A percentile compares a stretch with the other conserved stretches of the same genome.
Conservation (phyloP, 441 rosid genomes). For the Breynia disticha region DNA sequence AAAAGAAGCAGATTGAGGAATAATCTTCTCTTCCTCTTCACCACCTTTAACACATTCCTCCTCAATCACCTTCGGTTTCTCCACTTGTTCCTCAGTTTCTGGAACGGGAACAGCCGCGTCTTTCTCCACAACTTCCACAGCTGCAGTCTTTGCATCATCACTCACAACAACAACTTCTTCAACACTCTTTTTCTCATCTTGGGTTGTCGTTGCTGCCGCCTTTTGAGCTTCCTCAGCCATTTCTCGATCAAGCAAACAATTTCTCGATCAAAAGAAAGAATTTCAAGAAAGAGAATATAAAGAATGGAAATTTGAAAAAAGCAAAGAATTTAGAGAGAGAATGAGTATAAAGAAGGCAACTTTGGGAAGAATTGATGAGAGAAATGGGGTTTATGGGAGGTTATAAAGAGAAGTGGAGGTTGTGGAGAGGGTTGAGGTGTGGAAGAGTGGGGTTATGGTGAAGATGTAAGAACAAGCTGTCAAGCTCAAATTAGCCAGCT, state of each 20-base stretch:
- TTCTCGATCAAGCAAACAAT: neutral
- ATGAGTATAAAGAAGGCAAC: neutral
- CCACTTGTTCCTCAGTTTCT: constrained; percentile 13
- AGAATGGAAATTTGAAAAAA: neutral
- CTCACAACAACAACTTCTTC: constrained; percentile 31
- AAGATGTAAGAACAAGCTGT: constrained; percentile 6
- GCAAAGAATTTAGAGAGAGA: neutral
- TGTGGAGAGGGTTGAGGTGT: neutral
- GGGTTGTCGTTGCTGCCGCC: neutral
- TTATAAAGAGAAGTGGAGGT: neutral
- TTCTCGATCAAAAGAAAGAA: neutral
- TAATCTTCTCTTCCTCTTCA: constrained; percentile 24
- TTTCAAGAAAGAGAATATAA: neutral
- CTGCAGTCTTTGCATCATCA: constrained; percentile 24
- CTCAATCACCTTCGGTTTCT: constrained; percentile 17
- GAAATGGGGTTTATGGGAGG: neutral
- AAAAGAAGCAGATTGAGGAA: constrained; percentile 48
- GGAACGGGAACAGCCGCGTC: constrained; percentile 1
- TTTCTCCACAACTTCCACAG: neutral
- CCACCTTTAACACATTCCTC: neutral
- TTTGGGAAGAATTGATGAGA: neutral
- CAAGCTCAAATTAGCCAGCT: constrained; percentile 2
- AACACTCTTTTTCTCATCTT: neutral
- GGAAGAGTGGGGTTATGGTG: neutral
- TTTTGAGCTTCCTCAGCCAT: constrained; percentile 3